Base-by-base conservation (phyloP, 331 rosid species). In the Quercus phellos region DNA sequence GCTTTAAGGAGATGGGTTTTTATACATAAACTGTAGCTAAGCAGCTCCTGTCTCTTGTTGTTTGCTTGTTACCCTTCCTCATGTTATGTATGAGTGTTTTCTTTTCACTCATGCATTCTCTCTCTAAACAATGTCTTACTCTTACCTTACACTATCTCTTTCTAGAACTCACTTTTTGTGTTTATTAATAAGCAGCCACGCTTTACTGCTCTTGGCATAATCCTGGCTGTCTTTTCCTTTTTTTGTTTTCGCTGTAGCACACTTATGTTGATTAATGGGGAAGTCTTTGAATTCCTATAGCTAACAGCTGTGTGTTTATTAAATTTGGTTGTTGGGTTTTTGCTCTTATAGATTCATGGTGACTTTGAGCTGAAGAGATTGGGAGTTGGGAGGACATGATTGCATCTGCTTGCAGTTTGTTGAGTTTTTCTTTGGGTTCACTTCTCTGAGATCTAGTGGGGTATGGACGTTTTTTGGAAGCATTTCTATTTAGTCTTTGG, bases 391-490 rank as follows among this genome's bases (percentile, higher is more conserved):
- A 64, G 84, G 61, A 46, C 55, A 82, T 84, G 89, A 82, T 89
- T 80, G 86, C 78, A 67, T 71, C 74, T 80, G 35, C 66, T 68
- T 61, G 35, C 69, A 18, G 81, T 51, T 80, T 82, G 66, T 69
- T 80, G 84, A 83, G 86, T 58, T 84, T 86, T 81, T 54, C 87
- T 84, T 83, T 73, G 74, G 75, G 61, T 70, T 83, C 78, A 80
- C 87, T 85, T 72, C 80, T 89, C 83, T 82, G 80, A 87, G 93
- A 87, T 89, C 91, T 81, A 78, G 87, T 88, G 87, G 87, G 88
- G 90, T 87, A 89, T 80, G 83, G 50, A 51, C 78, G 72, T 79
- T 59, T 79, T 54, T 51, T 22, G 13, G 77, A 43, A 72, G 55
- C 74, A 46, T 77, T 7, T 27, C 59, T 55, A 14, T 56, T 56